Base-by-base conservation (phyloP, 176 grass and related monocot species). In the Avena insularis region DNA sequence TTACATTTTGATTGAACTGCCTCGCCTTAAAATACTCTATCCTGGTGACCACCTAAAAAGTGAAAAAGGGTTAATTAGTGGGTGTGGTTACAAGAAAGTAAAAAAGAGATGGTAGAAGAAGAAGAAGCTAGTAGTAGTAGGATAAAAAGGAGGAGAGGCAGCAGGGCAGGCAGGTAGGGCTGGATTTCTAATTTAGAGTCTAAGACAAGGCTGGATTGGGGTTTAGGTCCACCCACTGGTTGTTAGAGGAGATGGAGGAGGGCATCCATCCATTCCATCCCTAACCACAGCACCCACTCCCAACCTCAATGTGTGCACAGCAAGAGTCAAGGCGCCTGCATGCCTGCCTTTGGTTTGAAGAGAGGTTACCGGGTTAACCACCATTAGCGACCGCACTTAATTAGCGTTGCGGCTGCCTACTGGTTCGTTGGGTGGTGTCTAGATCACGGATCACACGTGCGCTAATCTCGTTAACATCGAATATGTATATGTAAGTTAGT, bases 151-250 rank as follows among this genome's bases (percentile, higher is more conserved):
- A 57, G 29, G 29, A 57, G 49, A 86, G 65, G 29, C 14, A 56
- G 23, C 72, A 53, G 21, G 21, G 71, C 36, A 19, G 80, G 62
- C 36, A 90, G 80, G 35, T 68, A 78, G 68, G 85, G 74, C 63
- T 79, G 69, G 40, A 35, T 84, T 87, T 87, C 58, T 87, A 75
- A 87, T 87, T 78, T 88, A 49, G 88, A 91, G 86, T 88, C 43
- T 64, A 91, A 88, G 90, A 85, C 78, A 88, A 85, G 86, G 71
- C 63, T 84, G 80, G 81, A 40, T 88, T 57, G 31, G 73, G 72
- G 76, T 47, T 88, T 88, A 88, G 90, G 82, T 91, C 71, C 86
- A 91, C 90, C 90, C 71, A 91, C 90, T 86, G 83, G 86, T 91
- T 82, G 90, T 91, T 88, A 86, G 64, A 66, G 78, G 89, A 77